phyloP scores from a whole-genome alignment of 306 rosid genomes.

The Sicyos baderoa region DNA sequence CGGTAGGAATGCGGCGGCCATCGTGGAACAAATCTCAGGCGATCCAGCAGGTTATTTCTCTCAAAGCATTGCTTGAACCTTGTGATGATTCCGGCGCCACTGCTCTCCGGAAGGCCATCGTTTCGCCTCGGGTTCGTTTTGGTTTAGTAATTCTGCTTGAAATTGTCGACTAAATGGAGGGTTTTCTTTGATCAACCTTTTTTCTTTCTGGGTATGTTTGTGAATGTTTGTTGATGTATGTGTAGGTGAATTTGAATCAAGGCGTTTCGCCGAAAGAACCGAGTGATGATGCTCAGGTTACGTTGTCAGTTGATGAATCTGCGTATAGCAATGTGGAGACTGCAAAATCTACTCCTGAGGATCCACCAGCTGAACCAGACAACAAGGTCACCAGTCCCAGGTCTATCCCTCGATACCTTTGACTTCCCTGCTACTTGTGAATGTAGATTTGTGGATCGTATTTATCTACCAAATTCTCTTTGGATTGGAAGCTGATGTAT shows the following conservation, averaged over 20 bases:
- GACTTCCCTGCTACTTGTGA: neutral
- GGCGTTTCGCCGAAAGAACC: slow-evolving; percentile 40
- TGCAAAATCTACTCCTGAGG: slow-evolving; percentile 42
- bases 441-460: too few species aligned
- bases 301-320: slow-evolving; percentile 38
- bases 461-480: too few species aligned
- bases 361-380: slow-evolving; percentile 36
- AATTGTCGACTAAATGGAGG: slow-evolving; percentile 7
- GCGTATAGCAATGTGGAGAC: slow-evolving; percentile 34
- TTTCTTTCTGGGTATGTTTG: neutral
- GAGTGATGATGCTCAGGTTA: slow-evolving; percentile 39
- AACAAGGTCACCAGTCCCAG: slow-evolving; percentile 47
- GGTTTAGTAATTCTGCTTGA: neutral
- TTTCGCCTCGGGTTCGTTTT: slow-evolving; percentile 21
- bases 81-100: slow-evolving; percentile 53
- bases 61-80: slow-evolving; percentile 89
- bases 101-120: slow-evolving; percentile 35
- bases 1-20: slow-evolving; percentile 98
- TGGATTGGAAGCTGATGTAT: too few species aligned
- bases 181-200: neutral
- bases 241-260: slow-evolving; percentile 40
- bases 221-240: neutral
- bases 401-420: slow-evolving; percentile 23
- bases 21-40: slow-evolving; percentile 99
- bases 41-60: slow-evolving; percentile 96